Conservation (phyloP, 2,329 filamentous ascomycete species). For the Botrytis sinoallii region DNA sequence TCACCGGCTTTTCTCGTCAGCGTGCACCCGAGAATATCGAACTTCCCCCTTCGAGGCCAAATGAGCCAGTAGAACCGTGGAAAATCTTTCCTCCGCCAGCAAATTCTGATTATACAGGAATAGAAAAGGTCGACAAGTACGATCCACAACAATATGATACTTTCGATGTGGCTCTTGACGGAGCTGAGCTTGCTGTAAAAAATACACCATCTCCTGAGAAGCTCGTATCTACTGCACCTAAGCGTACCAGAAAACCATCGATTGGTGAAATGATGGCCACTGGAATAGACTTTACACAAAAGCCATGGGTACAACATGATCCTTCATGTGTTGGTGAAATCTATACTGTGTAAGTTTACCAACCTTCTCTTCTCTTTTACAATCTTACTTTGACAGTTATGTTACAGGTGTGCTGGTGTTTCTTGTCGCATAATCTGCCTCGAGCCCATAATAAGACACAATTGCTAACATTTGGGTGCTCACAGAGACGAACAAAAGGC, state of each 20-base stretch:
- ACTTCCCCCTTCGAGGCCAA: slow-evolving; percentile 3
- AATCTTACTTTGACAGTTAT: background rate
- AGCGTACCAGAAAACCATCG: background rate
- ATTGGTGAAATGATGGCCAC: slow-evolving; percentile 9
- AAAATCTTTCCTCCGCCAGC: slow-evolving; percentile 3
- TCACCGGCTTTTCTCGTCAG: background rate
- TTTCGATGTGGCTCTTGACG: slow-evolving; percentile 14
- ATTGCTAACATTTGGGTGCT: background rate
- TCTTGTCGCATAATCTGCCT: background rate
- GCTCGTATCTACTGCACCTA: background rate
- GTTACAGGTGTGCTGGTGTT: background rate
- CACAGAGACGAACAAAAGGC: slow-evolving; percentile 13
- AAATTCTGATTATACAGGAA: slow-evolving; percentile 2
- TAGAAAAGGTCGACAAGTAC: slow-evolving; percentile 8
- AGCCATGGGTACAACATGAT: slow-evolving; percentile 5
- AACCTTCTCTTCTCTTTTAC: background rate
- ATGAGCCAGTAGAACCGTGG: slow-evolving; percentile 6
- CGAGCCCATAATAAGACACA: background rate
- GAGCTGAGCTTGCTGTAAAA: slow-evolving; percentile 9
- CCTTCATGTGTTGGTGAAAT: slow-evolving; percentile 18
- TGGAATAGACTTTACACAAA: slow-evolving; percentile 15
- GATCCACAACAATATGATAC: slow-evolving; percentile 4
- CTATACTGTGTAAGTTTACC: background rate
- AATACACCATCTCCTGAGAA: background rate
- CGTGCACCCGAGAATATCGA: background rate